Conservation (phyloP, 169 alveolate species). For the Plasmodium malariae region DNA sequence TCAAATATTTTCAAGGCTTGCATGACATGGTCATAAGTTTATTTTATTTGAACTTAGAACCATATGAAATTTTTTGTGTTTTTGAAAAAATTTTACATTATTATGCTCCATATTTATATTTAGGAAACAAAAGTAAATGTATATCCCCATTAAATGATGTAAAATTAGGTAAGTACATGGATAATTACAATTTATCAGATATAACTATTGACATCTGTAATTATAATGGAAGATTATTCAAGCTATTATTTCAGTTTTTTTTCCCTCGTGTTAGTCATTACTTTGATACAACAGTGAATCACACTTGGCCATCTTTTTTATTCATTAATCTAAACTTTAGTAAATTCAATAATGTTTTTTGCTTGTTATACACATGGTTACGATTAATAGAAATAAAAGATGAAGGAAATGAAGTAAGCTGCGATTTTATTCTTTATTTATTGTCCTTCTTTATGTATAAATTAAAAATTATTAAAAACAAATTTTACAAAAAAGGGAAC, state of each 20-base stretch:
- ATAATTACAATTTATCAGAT: constrained; percentile 6
- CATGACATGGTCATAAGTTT: constrained; percentile 74
- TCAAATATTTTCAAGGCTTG: constrained; percentile 74
- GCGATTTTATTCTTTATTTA: constrained; percentile 69
- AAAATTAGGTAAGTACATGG: not conserved
- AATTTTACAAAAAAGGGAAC: constrained; percentile 36
- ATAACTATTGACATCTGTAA: constrained; percentile 57
- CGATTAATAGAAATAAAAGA: constrained; percentile 56
- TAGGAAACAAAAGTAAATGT: constrained; percentile 2
- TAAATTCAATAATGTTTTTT: constrained; percentile 58
- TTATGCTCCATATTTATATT: constrained; percentile 71
- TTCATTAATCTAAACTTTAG: constrained; percentile 63
- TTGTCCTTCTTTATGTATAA: constrained; percentile 54
- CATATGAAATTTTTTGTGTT: constrained; percentile 67
- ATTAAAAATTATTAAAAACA: constrained; percentile 10
- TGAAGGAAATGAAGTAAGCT: constrained; percentile 16
- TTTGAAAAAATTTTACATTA: constrained; percentile 67
- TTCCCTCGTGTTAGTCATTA: constrained; percentile 52
- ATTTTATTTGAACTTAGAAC: constrained; percentile 63
- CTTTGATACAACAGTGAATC: constrained; percentile 45
- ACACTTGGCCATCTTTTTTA: constrained; percentile 61
- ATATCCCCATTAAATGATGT: not conserved
- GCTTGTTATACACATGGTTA: constrained; percentile 56
- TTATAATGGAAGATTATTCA: constrained; percentile 45
- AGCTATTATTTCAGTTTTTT: constrained; percentile 55